Base-by-base conservation (phyloP, 2,329 filamentous ascomycete species). In the Beauveria pseudobassiana region DNA sequence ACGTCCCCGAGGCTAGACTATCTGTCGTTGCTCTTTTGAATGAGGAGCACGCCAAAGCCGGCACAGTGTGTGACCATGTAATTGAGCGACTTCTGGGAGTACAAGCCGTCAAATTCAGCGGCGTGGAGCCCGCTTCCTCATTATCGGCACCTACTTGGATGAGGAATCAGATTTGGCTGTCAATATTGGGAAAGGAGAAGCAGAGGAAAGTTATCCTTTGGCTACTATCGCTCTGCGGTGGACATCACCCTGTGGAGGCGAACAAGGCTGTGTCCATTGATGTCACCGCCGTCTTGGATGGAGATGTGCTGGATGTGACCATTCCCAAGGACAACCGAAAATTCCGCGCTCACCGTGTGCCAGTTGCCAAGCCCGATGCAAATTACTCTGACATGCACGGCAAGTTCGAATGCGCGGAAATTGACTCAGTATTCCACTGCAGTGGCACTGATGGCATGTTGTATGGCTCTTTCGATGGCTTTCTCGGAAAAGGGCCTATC, bases 391-490 rank as follows among this genome's bases (percentile, higher is more conserved):
- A 72, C 4, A 34, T 60, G 22, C 71, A 69, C 18, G 77, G 76
- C 45, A 52, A 63, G 1, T 78, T 77, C 63, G 61, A 67, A 28
- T 75, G 70, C 59, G 66, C 65, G 1, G 75, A 78, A 43, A 65
- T 70, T 1, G 72, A 76, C 5, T 77, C 73, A 5, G 70, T 64
- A 0, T 74, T 79, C 63, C 67, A 69, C 49, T 72, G 71, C 60
- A 66, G 62, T 5, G 74, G 75, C 5, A 64, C 65, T 5, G 70
- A 71, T n/a, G 72, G 69, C 9, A 66, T 75, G 62, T 58, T 79
- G n/a, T 78, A 78, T 61, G 77, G 75, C 7, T 67, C 68, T 1
- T 78, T 79, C 62, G 70, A 74, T 58, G 77, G 77, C 5, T 78
- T 70, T 59, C 65, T 79, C 4, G 77, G 77, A 2, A 66, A 67